Evolutionary conservation across 2,329 filamentous ascomycete genomes (phyloP).

Genomic region (Fusarium sp.): DNA sequence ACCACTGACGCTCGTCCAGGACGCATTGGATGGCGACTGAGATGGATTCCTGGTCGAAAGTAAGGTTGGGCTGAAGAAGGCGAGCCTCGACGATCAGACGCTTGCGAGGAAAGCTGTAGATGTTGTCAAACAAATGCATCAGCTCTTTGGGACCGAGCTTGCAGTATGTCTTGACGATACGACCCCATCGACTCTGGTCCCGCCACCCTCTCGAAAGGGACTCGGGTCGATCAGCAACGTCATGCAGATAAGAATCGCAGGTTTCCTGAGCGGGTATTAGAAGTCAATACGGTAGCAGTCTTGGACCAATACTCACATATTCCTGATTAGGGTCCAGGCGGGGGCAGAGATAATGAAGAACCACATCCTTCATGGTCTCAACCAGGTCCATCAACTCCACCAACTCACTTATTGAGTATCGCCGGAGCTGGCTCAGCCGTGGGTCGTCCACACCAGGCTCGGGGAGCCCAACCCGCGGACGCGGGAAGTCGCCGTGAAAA

Average conservation of each 20-base stretch:
- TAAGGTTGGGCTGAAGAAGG: slow-evolving; percentile 56
- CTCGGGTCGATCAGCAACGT: slow-evolving; percentile 42
- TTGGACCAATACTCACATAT: slow-evolving; percentile 46
- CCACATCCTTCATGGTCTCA: slow-evolving; percentile 57
- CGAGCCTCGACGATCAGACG: slow-evolving; percentile 58
- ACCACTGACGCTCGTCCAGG: slow-evolving; percentile 53
- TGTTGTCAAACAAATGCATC: slow-evolving; percentile 61
- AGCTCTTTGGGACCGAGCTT: slow-evolving; percentile 64
- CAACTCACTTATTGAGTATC: slow-evolving; percentile 57
- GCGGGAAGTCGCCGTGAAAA: slow-evolving; percentile 60
- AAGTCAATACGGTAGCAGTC: neutral
- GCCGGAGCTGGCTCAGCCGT: slow-evolving; percentile 58
- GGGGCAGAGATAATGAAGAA: slow-evolving; percentile 60
- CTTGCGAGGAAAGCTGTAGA: slow-evolving; percentile 58
- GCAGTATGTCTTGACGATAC: slow-evolving; percentile 58
- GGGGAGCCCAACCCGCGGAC: slow-evolving; percentile 52
- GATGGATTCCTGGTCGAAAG: slow-evolving; percentile 59
- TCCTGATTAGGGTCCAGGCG: slow-evolving; percentile 54
- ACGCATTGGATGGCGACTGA: slow-evolving; percentile 53
- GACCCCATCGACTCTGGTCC: slow-evolving; percentile 52
- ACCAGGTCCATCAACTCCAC: slow-evolving; percentile 60
- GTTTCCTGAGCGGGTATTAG: slow-evolving; percentile 31
- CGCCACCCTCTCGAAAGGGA: slow-evolving; percentile 51
- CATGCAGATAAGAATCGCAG: slow-evolving; percentile 37
- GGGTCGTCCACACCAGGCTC: slow-evolving; percentile 55